Conservation (phyloP, 306 rosid genomes). For the Styphnolobium japonicum region DNA sequence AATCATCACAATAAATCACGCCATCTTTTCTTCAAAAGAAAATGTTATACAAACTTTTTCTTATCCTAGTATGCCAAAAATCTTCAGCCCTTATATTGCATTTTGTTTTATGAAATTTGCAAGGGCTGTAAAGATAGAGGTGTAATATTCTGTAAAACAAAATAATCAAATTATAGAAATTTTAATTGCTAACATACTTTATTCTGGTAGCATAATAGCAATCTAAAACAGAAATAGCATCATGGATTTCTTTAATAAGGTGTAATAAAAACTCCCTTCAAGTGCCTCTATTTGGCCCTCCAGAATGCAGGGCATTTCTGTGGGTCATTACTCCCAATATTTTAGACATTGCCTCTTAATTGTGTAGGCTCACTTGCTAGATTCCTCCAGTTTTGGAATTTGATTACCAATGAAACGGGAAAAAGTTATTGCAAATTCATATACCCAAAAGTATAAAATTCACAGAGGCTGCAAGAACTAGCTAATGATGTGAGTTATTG, state of each 20-base stretch:
- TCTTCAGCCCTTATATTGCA: too few relatives aligned
- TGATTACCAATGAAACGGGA: conserved; percentile 1
- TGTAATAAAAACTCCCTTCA: background rate
- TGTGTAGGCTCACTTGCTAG: background rate
- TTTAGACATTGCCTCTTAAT: background rate
- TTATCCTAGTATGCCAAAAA: conserved; percentile 92
- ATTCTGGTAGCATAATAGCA: background rate
- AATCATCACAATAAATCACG: conserved; percentile 6
- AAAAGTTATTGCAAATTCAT: background rate
- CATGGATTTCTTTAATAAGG: background rate
- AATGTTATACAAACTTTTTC: conserved; percentile 7
- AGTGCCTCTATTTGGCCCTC: background rate
- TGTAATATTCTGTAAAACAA: too few relatives aligned
- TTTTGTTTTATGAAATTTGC: too few relatives aligned
- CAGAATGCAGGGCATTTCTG: background rate
- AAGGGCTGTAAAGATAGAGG: too few relatives aligned
- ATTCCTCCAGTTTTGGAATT: background rate
- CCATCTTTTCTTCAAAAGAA: background rate
- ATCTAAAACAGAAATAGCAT: background rate
- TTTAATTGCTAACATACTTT: background rate
- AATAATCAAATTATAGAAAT: too few relatives aligned
- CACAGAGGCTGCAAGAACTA: conserved; percentile 2
- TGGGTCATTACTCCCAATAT: background rate
- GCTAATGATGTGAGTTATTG: conserved; percentile 17
- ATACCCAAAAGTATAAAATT: background rate